Base-by-base conservation (phyloP, 2,329 filamentous ascomycete species). In the Aspergillus persii region DNA sequence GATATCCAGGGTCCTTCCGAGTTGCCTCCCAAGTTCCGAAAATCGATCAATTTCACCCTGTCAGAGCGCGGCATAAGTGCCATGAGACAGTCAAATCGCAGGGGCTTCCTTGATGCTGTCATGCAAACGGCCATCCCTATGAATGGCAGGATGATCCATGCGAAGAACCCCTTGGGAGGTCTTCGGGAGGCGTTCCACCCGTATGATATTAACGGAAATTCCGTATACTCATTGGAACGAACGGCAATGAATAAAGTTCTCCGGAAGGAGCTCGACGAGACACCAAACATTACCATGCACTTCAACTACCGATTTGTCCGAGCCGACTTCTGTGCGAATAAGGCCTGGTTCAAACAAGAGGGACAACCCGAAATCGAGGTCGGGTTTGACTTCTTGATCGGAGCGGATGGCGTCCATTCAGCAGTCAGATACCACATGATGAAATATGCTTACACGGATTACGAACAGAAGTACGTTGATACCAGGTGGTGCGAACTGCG, bases 401-500 rank as follows among this genome's bases (percentile, higher is more conserved):
- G 95, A 9, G 93, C 94, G 36, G 95, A 99, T 70, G 95, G 95
- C 6, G 95, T 95, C 0, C 94, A 99, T 77, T 98, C 94, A 0
- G 88, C 92, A 49, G 89, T 92, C 3, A 84, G 95, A 54, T 96
- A 92, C 72, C 92, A 98, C 71, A 80, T 99, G 77, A 99, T 99
- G 94, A 98, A 98, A 77, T 97, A 86, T 68, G 86, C 89, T 0
- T 87, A 90, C 11, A 91, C 98, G 86, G 87, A 95, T 76, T 99
- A 96, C 71, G 84, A 90, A 67, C 95, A 99, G 73, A 87, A 92
- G 68, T 99, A 99, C 74, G 94, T 99, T 71, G 94, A 98, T 75
- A 95, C 93, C 0, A 79, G 98, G 5, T 99, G 95, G 95, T 98
- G 94, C 75, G 95, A 99, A 72, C 98, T 99, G 72, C 87, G 87